Conservation (phyloP, 345 rosid species). For the Gossypium sturtianum region DNA sequence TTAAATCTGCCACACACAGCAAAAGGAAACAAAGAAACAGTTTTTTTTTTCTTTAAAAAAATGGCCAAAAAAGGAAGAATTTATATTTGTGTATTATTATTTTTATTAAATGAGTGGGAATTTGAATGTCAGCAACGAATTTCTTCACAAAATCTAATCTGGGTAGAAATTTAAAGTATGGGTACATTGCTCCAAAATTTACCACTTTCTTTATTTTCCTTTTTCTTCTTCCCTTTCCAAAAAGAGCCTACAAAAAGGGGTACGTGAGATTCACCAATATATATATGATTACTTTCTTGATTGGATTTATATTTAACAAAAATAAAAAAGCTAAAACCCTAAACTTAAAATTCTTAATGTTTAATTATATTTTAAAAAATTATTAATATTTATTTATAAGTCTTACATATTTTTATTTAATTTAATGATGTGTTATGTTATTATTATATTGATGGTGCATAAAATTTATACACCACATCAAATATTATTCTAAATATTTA, state of each 20-base stretch:
- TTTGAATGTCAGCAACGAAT: not conserved
- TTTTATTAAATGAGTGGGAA: not conserved
- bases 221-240: constrained; percentile 24
- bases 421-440: no score
- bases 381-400: no score
- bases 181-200: constrained; percentile 16
- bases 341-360: no score
- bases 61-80: not conserved
- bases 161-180: not conserved
- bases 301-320: no score
- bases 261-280: constrained; percentile 23
- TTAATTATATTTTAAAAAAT: no score
- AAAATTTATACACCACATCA: no score
- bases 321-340: no score
- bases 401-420: no score
- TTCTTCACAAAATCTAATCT: not conserved
- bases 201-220: constrained; percentile 20
- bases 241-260: constrained; percentile 30
- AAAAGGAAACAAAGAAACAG: constrained; percentile 22
- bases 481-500: no score
- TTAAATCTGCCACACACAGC: constrained; percentile 30
- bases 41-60: not conserved
- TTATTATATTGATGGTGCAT: no score
- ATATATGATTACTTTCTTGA: constrained; percentile 8
- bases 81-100: not conserved